Evolutionary conservation across 208 protist species (phyloP).

Genomic region (Sergeia podlipaevii): DNA sequence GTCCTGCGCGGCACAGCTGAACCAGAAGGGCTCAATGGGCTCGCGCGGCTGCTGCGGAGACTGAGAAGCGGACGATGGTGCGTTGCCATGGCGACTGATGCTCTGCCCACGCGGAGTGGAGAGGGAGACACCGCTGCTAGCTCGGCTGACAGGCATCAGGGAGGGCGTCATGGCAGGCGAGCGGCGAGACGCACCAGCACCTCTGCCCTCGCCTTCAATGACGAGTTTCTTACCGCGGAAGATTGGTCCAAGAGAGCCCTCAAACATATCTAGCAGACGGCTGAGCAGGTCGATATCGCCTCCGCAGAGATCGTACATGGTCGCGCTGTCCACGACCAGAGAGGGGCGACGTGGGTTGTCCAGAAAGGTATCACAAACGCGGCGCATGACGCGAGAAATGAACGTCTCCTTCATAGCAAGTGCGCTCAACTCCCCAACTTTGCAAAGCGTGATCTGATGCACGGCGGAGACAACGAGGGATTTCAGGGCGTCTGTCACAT

Average conservation of each 20-base stretch:
- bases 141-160: neutral
- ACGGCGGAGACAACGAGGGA: conserved; percentile 2
- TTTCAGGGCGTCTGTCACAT: conserved; percentile 12
- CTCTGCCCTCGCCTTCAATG: conserved; percentile 1
- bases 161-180: neutral
- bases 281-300: conserved; percentile 41
- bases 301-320: conserved; percentile 43
- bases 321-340: conserved; percentile 28
- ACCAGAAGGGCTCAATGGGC: conserved; percentile 33
- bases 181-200: neutral
- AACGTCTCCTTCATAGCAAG: neutral
- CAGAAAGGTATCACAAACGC: conserved; percentile 24
- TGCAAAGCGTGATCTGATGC: conserved; percentile 13
- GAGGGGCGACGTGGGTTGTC: conserved; percentile 27
- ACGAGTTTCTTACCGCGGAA: conserved; percentile 41
- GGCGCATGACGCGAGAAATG: conserved; percentile 14
- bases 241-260: conserved; percentile 54
- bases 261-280: conserved; percentile 33
- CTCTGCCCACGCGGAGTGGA: neutral
- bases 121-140: neutral
- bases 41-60: conserved; percentile 1
- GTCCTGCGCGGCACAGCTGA: conserved; percentile 59
- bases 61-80: neutral
- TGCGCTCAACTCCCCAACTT: too few species aligned
- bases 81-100: neutral